Evolutionary conservation across 108 stramenopile species (phyloP).

Genomic region (Skeletonema menzelii): DNA sequence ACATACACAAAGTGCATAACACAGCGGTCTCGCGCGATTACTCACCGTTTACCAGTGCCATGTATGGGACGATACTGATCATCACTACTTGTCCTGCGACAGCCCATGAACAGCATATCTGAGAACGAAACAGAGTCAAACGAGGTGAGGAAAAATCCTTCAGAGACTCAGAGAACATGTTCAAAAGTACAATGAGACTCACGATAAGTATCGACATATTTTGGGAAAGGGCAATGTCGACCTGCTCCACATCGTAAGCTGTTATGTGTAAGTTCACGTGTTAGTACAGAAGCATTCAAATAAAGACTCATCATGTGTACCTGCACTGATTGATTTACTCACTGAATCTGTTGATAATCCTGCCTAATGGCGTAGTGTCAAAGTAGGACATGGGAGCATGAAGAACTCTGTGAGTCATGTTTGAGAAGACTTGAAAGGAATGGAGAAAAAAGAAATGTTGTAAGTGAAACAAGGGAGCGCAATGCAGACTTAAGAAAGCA

Average conservation of each 20-base stretch:
- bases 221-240: slow-evolving; percentile 49
- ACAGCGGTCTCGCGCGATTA: slow-evolving; percentile 46
- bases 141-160: slow-evolving; percentile 35
- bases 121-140: slow-evolving; percentile 29
- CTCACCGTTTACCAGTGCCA: slow-evolving; percentile 46
- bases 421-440: slow-evolving; percentile 22
- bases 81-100: slow-evolving; percentile 7
- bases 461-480: no score
- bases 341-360: slow-evolving; percentile 91
- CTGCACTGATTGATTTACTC: slow-evolving; percentile 73
- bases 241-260: slow-evolving; percentile 25
- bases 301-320: slow-evolving; percentile 74
- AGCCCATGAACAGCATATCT: slow-evolving; percentile 4
- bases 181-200: slow-evolving; percentile 59
- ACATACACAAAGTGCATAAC: slow-evolving; percentile 28
- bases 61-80: slow-evolving; percentile 5
- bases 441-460: no score
- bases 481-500: no score
- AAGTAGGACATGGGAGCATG: slow-evolving; percentile 87
- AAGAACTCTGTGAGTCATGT: slow-evolving; percentile 56
- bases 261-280: background rate
- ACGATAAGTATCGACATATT: slow-evolving; percentile 37
- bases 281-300: slow-evolving; percentile 38
- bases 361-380: slow-evolving; percentile 92
- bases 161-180: slow-evolving; percentile 49